Percentiles rank a stretch among this genome's conserved stretches.
phyloP scores from a whole-genome alignment of 2,329 filamentous ascomycete genomes.

The Sarocladium oryzae region DNA sequence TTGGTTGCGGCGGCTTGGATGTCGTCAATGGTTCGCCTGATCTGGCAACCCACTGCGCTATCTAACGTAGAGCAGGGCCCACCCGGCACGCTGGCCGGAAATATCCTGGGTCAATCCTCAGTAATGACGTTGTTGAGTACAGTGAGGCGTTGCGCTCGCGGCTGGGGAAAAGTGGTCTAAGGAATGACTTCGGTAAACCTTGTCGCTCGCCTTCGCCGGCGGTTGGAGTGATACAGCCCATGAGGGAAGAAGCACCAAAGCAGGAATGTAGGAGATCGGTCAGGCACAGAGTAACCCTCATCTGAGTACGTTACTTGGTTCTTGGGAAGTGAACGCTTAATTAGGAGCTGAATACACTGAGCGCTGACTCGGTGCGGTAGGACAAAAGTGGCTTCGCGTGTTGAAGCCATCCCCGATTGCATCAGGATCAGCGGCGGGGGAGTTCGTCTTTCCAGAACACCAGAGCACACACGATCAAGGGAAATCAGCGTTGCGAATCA shows the following conservation, averaged over 20 bases:
- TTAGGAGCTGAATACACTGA: background rate
- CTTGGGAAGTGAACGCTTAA: too few relatives aligned
- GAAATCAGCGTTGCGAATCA: background rate
- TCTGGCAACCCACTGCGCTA: background rate
- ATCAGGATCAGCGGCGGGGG: background rate
- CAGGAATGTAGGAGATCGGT: background rate
- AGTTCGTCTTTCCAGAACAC: background rate
- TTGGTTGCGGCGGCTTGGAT: slow-evolving; percentile 7
- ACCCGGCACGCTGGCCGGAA: background rate
- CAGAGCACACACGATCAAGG: background rate
- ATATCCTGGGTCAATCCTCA: background rate
- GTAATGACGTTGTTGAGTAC: background rate
- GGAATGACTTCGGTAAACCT: background rate
- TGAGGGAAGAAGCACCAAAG: background rate
- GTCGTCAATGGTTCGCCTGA: slow-evolving; percentile 3
- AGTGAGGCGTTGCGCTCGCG: background rate
- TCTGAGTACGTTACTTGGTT: background rate
- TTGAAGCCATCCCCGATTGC: slow-evolving; percentile 1
- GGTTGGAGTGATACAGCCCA: background rate
- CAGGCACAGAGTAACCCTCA: background rate
- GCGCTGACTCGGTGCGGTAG: background rate
- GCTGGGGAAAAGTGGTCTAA: background rate
- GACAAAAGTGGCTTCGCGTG: background rate
- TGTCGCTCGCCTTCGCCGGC: background rate
- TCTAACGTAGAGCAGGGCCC: background rate